phyloP scores from a whole-genome alignment of 352 stramenopile species.

The Pythium pyrilobum region DNA sequence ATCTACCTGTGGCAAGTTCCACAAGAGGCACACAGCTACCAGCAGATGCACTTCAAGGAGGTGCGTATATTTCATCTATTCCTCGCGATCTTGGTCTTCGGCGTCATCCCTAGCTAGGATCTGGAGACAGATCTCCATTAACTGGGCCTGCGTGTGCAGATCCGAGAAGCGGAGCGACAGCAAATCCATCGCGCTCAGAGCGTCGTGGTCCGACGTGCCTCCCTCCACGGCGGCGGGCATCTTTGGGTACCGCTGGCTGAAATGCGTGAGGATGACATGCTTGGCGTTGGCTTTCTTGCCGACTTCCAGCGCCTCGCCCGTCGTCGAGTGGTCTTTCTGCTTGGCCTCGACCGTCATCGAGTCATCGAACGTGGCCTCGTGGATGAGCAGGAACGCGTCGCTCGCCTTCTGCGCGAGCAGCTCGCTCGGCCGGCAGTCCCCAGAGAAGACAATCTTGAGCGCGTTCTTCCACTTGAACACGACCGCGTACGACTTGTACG shows the following conservation, averaged over 20 bases:
- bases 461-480: constrained; percentile 65
- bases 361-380: constrained; percentile 98
- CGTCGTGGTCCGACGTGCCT: constrained; percentile 6
- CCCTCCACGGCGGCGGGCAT: constrained; percentile 41
- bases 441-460: constrained; percentile 91
- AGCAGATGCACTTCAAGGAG: too few relatives aligned
- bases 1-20: too few relatives aligned
- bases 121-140: constrained; percentile 65
- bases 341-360: constrained; percentile 89
- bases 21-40: too few relatives aligned
- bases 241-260: constrained; percentile 87
- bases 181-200: constrained; percentile 68
- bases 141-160: constrained; percentile 39
- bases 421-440: constrained; percentile 91
- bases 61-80: constrained; percentile 3
- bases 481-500: constrained; percentile 86
- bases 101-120: constrained; percentile 45
- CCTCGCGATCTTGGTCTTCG: constrained; percentile 13
- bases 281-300: constrained; percentile 72
- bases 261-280: constrained; percentile 95
- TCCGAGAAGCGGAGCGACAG: constrained; percentile 65
- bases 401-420: constrained; percentile 44
- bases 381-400: constrained; percentile 90
- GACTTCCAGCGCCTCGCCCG: constrained; percentile 88
- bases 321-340: constrained; percentile 94